Evolutionary conservation across 2,329 filamentous ascomycete genomes (phyloP).

Genomic region (Aspergillus terreus): DNA sequence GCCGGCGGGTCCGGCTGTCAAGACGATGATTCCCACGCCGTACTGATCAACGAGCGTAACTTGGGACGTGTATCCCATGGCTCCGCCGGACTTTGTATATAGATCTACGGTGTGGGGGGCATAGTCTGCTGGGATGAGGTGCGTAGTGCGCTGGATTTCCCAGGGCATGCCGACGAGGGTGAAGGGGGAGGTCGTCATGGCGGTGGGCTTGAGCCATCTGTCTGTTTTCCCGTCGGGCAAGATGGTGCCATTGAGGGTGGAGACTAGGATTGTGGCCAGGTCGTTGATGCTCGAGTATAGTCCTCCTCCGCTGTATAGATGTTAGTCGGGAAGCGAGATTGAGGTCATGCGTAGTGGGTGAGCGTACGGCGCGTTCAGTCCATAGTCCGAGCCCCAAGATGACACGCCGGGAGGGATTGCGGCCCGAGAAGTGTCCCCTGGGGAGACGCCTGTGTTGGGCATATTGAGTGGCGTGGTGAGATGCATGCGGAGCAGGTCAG

Average conservation of each 20-base stretch:
- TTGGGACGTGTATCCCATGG: slow-evolving; percentile 34
- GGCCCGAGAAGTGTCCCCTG: slow-evolving; percentile 26
- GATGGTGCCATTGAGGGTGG: slow-evolving; percentile 25
- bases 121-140: too few species aligned
- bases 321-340: slow-evolving; percentile 4
- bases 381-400: slow-evolving; percentile 35
- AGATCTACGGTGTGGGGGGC: too few species aligned
- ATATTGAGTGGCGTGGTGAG: slow-evolving; percentile 23
- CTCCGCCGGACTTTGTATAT: slow-evolving; percentile 23
- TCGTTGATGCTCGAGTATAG: slow-evolving; percentile 35
- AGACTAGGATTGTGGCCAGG: slow-evolving; percentile 25
- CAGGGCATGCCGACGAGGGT: too few species aligned
- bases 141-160: too few species aligned
- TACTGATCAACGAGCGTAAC: slow-evolving; percentile 35
- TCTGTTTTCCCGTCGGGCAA: slow-evolving; percentile 19
- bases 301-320: slow-evolving; percentile 27
- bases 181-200: slow-evolving; percentile 4
- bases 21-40: slow-evolving; percentile 27
- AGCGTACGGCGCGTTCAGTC: slow-evolving; percentile 31
- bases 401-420: slow-evolving; percentile 31
- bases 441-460: slow-evolving; percentile 22
- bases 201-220: slow-evolving; percentile 35
- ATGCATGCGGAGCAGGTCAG: slow-evolving; percentile 18
- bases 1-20: slow-evolving; percentile 27
- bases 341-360: neutral